Evolutionary conservation across 768 basidiomycete genomes (phyloP).

Genomic region (Mycena sanguinolenta): DNA sequence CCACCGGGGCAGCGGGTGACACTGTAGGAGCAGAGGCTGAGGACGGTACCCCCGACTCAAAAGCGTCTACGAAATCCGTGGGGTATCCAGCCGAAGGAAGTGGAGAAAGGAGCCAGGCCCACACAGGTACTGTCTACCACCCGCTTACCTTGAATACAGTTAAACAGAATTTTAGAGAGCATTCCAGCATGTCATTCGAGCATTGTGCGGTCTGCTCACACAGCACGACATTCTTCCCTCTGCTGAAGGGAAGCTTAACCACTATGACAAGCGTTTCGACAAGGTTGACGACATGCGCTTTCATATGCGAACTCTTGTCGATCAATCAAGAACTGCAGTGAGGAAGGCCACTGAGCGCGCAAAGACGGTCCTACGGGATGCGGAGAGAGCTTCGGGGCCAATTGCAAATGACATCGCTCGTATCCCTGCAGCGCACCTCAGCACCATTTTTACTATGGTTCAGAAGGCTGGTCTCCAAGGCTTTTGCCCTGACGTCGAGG

Average conservation of each 20-base stretch:
- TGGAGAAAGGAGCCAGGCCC: not conserved
- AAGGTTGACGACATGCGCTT: too few relatives aligned
- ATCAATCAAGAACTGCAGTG: constrained; percentile 6
- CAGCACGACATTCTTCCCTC: too few relatives aligned
- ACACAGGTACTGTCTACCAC: constrained; percentile 5
- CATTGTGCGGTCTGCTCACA: constrained; percentile 7
- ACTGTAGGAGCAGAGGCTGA: too few relatives aligned
- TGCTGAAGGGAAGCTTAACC: too few relatives aligned
- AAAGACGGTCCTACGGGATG: constrained; percentile 4
- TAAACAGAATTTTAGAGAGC: constrained; percentile 13
- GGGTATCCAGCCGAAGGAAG: too few relatives aligned
- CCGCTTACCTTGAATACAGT: not conserved
- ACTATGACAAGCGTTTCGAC: too few relatives aligned
- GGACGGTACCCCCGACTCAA: too few relatives aligned
- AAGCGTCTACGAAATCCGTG: too few relatives aligned
- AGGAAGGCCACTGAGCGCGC: constrained; percentile 4
- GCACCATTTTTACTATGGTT: constrained; percentile 16
- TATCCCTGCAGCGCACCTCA: constrained; percentile 17
- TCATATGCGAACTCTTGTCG: too few relatives aligned
- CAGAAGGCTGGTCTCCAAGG: constrained; percentile 7
- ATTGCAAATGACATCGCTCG: constrained; percentile 21
- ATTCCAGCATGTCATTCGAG: constrained; percentile 13
- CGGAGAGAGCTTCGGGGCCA: constrained; percentile 1
- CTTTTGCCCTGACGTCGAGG: constrained; percentile 25
- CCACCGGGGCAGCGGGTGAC: too few relatives aligned